Conservation (phyloP, 2,329 filamentous ascomycete genomes). For the Blastomyces parvus region DNA sequence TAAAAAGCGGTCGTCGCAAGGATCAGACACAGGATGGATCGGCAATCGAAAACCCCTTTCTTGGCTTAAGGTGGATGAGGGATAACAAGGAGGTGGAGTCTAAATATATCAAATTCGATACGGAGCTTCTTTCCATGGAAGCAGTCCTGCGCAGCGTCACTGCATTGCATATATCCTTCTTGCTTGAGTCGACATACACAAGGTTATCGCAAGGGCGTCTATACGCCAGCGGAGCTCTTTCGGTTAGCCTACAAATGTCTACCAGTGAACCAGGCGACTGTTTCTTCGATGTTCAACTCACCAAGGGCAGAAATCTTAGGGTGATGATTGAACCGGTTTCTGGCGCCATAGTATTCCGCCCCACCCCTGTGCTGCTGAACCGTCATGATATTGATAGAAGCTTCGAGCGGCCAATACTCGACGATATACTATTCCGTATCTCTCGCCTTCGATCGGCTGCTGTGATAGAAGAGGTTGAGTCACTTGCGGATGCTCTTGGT, state of each 20-base stretch:
- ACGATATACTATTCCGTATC: slow-evolving; percentile 33
- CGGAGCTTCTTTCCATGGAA: slow-evolving; percentile 61
- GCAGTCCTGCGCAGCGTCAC: slow-evolving; percentile 63
- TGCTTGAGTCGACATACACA: slow-evolving; percentile 57
- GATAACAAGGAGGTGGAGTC: slow-evolving; percentile 60
- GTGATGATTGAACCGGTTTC: slow-evolving; percentile 67
- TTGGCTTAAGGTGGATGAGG: slow-evolving; percentile 65
- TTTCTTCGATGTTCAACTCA: slow-evolving; percentile 58
- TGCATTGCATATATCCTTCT: slow-evolving; percentile 61
- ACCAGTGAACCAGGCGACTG: slow-evolving; percentile 57
- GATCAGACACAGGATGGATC: slow-evolving; percentile 9
- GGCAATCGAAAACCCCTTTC: slow-evolving; percentile 22
- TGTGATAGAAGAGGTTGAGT: slow-evolving; percentile 34
- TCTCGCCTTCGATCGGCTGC: slow-evolving; percentile 31
- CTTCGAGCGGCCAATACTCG: slow-evolving; percentile 35
- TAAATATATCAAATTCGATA: slow-evolving; percentile 57
- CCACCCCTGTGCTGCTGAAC: slow-evolving; percentile 48
- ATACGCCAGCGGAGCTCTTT: slow-evolving; percentile 52
- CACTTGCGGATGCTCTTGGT: slow-evolving; percentile 27
- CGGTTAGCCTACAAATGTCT: slow-evolving; percentile 50
- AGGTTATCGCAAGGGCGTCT: slow-evolving; percentile 52
- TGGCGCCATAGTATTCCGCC: slow-evolving; percentile 63
- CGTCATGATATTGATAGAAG: slow-evolving; percentile 59
- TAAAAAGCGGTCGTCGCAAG: slow-evolving; percentile 35
- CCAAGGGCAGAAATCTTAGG: slow-evolving; percentile 49